Percentiles rank a stretch among this genome's conserved stretches.
Conservation (phyloP, 2,329 filamentous ascomycete species). For the Zasmidium angulare region DNA sequence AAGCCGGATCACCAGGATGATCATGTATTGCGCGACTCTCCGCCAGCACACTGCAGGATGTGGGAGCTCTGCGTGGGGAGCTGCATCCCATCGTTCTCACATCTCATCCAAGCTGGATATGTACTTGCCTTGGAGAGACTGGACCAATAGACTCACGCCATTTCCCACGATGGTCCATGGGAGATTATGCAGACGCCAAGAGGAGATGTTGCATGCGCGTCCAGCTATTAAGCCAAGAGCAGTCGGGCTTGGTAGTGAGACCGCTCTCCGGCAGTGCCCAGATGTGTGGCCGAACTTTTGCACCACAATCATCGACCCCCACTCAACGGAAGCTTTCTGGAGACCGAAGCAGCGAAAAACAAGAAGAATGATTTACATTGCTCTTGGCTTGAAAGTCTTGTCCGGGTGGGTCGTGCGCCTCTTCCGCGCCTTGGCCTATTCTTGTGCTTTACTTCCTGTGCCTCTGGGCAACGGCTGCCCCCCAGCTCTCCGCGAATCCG, state of each 20-base stretch:
- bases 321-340: not conserved
- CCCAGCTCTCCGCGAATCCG: too few species aligned
- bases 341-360: not conserved
- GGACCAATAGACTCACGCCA: not conserved
- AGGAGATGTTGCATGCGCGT: not conserved
- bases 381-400: slow-evolving; percentile 14
- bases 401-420: not conserved
- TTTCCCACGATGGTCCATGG: not conserved
- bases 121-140: not conserved
- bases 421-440: not conserved
- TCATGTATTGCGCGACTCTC: not conserved
- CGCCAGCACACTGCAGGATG: not conserved
- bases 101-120: too few species aligned
- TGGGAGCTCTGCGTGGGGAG: not conserved
- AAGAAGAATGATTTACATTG: slow-evolving; percentile 6
- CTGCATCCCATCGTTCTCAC: too few species aligned
- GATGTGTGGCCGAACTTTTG: too few species aligned
- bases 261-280: not conserved
- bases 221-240: not conserved
- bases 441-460: not conserved
- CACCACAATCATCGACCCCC: not conserved
- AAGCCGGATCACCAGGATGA: not conserved
- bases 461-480: not conserved
- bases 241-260: not conserved
- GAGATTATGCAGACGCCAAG: not conserved